Conservation (phyloP, 768 basidiomycete genomes). For the Boletus subparvulus region DNA sequence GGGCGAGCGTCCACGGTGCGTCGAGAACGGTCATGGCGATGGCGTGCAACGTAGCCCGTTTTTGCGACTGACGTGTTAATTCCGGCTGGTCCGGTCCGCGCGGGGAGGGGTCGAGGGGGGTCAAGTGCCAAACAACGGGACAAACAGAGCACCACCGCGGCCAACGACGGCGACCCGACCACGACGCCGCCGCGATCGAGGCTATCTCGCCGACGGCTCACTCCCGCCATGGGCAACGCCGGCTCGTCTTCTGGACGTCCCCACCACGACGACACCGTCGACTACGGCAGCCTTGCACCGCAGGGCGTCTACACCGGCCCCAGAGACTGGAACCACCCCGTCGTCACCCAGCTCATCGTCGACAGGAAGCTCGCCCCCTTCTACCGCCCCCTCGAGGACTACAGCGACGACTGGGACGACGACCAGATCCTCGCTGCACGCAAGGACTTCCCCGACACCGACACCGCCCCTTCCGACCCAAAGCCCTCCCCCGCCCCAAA, state of each 20-base stretch:
- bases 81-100: slow-evolving; percentile 1
- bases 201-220: background rate
- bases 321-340: slow-evolving; percentile 85
- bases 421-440: slow-evolving; percentile 82
- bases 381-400: slow-evolving; percentile 94
- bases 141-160: slow-evolving; percentile 16
- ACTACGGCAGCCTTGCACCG: slow-evolving; percentile 77
- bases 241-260: slow-evolving; percentile 71
- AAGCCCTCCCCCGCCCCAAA: slow-evolving; percentile 41
- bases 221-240: slow-evolving; percentile 70
- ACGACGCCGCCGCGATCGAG: slow-evolving; percentile 5
- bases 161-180: background rate
- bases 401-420: slow-evolving; percentile 84
- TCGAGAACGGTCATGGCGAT: slow-evolving; percentile 47
- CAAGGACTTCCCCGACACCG: slow-evolving; percentile 60
- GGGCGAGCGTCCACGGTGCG: slow-evolving; percentile 74
- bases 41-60: background rate
- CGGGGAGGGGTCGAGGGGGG: slow-evolving; percentile 16
- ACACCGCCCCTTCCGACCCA: slow-evolving; percentile 42
- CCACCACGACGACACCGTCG: slow-evolving; percentile 81
- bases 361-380: slow-evolving; percentile 91
- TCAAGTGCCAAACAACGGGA: slow-evolving; percentile 19
- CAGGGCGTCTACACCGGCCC: slow-evolving; percentile 85
- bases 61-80: slow-evolving; percentile 5
- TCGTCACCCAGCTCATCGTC: slow-evolving; percentile 85